These are phyloP conservation scores for Botrytis fabae DNA, from an alignment of 2,329 filamentous ascomycete species.

Conservation along the genomic window DNA sequence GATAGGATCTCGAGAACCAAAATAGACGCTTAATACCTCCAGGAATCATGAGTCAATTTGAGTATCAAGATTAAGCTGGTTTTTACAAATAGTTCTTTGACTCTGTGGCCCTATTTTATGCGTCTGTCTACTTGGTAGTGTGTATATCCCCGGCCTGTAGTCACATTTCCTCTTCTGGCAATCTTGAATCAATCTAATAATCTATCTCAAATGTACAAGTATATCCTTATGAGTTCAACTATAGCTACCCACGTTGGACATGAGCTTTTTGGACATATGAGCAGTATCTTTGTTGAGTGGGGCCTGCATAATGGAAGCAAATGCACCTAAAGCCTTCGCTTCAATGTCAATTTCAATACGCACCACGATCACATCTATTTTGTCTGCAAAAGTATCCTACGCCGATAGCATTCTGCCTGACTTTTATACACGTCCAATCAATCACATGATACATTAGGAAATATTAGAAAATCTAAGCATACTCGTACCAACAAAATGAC, in stretches of 20 bases:
- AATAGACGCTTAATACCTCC: slow-evolving; percentile 10
- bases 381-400: too few relatives aligned
- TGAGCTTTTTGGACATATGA: not conserved
- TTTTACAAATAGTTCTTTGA: not conserved
- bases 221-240: not conserved
- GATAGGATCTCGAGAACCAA: not conserved
- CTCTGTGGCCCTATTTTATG: not conserved
- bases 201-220: not conserved
- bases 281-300: not conserved
- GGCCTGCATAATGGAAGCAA: not conserved
- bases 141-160: not conserved
- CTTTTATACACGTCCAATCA: not conserved
- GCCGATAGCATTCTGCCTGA: not conserved
- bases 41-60: not conserved
- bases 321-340: not conserved
- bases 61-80: too few relatives aligned
- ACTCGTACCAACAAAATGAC: not conserved
- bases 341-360: not conserved
- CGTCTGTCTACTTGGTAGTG: not conserved
- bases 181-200: not conserved
- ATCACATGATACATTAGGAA: not conserved
- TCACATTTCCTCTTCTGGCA: not conserved
- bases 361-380: not conserved
- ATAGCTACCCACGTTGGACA: not conserved
- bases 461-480: not conserved